A percentile compares a stretch with the other conserved stretches of the same genome.
Evolutionary conservation across 352 stramenopile genomes (phyloP).

Genomic region (Phytophthora chlamydospora): DNA sequence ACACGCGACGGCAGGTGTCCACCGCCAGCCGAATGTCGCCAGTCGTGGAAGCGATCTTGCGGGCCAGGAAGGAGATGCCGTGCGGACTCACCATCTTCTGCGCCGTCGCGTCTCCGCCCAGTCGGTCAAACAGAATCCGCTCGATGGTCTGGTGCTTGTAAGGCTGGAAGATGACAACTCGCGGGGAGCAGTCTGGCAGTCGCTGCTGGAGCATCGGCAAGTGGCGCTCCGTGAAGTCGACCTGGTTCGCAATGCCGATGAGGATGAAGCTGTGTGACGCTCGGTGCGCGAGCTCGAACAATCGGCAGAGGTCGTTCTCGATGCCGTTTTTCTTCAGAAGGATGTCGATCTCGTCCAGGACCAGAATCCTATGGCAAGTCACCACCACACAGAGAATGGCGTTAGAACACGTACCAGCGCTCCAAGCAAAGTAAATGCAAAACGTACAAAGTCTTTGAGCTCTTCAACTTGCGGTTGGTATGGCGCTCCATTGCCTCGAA

Average conservation of each 20-base stretch:
- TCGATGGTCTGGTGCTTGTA: constrained; percentile 84
- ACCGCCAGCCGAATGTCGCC: constrained; percentile 80
- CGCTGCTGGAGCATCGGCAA: constrained; percentile 62
- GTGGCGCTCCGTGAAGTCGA: constrained; percentile 87
- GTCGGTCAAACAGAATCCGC: constrained; percentile 71
- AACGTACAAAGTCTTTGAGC: constrained; percentile 61
- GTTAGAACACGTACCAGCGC: not conserved
- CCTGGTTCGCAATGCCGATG: constrained; percentile 83
- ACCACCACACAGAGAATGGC: not conserved
- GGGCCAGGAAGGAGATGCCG: constrained; percentile 78
- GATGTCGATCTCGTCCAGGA: constrained; percentile 86
- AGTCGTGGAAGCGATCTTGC: constrained; percentile 78
- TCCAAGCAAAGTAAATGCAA: not conserved
- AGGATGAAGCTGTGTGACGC: constrained; percentile 68
- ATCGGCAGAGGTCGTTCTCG: constrained; percentile 70
- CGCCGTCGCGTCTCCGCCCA: constrained; percentile 53
- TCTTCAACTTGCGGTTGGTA: constrained; percentile 49
- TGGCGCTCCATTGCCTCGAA: constrained; percentile 71
- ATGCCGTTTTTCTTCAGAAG: constrained; percentile 70
- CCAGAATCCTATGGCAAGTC: constrained; percentile 48
- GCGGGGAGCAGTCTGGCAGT: constrained; percentile 54
- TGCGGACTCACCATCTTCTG: constrained; percentile 67
- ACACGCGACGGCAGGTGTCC: constrained; percentile 72
- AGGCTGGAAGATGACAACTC: constrained; percentile 80
- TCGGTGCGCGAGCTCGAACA: constrained; percentile 82